Conservation (phyloP, 345 rosid species). For the Passiflora organensis region DNA sequence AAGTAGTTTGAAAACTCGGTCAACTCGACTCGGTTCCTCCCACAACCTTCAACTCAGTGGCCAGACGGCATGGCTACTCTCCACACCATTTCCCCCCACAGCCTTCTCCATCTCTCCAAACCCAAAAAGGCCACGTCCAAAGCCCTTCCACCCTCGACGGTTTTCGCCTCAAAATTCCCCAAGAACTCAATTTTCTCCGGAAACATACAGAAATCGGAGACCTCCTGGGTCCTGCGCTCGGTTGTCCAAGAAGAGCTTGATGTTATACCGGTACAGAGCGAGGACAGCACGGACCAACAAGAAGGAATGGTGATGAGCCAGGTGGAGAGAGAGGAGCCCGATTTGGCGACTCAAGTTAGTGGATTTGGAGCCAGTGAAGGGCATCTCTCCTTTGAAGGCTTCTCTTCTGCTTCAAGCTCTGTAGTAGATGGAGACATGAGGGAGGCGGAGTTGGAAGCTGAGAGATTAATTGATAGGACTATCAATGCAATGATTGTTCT, state of each 20-base stretch:
- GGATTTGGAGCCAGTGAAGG: constrained; percentile 59
- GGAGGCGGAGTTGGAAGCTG: constrained; percentile 35
- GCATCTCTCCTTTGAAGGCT: constrained; percentile 70
- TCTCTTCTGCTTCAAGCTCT: constrained; percentile 42
- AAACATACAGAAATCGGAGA: constrained; percentile 33
- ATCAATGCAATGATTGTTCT: constrained; percentile 76
- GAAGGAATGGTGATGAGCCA: constrained; percentile 47
- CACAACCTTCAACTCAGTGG: constrained; percentile 25
- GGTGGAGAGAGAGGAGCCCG: constrained; percentile 44
- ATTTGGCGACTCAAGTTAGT: constrained; percentile 46
- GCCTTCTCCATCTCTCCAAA: constrained; percentile 51
- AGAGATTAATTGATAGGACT: constrained; percentile 56
- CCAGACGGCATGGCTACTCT: constrained; percentile 62
- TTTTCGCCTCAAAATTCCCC: constrained; percentile 20
- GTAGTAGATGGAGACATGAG: constrained; percentile 18
- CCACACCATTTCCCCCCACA: constrained; percentile 49
- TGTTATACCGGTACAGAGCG: constrained; percentile 57
- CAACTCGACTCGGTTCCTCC: constrained; percentile 34
- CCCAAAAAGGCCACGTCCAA: constrained; percentile 27
- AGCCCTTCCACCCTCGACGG: constrained; percentile 12
- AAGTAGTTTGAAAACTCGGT: constrained; percentile 25
- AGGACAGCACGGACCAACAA: constrained; percentile 45
- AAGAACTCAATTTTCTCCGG: constrained; percentile 30
- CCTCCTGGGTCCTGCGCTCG: constrained; percentile 36
- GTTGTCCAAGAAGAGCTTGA: constrained; percentile 48